Conservation (phyloP, 1,284 basidiomycete species). For the Puccinia horiana region DNA sequence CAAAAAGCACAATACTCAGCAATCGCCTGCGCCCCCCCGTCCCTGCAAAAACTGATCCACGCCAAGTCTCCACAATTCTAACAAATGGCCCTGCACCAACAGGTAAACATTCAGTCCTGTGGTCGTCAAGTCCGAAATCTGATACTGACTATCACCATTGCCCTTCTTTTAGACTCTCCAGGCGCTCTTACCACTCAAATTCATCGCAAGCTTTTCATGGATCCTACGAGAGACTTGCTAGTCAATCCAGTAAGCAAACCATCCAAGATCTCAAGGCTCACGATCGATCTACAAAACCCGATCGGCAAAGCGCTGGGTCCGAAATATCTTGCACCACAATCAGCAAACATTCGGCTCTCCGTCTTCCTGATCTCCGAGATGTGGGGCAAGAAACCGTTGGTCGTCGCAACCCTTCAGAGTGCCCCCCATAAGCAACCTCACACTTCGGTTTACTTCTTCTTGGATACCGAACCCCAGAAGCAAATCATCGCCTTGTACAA, state of each 20-base stretch:
- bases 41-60: too few relatives aligned
- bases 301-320: background rate
- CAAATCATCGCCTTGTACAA: background rate
- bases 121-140: too few relatives aligned
- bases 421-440: background rate
- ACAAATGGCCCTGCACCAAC: too few relatives aligned
- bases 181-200: too few relatives aligned
- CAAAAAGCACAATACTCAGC: too few relatives aligned
- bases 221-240: background rate
- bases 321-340: background rate
- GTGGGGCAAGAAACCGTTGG: background rate
- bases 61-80: too few relatives aligned
- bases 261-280: background rate
- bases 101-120: too few relatives aligned
- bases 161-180: too few relatives aligned
- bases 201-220: background rate
- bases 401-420: background rate
- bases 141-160: too few relatives aligned
- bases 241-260: background rate
- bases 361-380: background rate
- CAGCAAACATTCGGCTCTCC: background rate
- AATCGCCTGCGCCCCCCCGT: too few relatives aligned
- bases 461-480: background rate
- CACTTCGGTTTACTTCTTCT: background rate
- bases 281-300: background rate